These are phyloP conservation scores for Mallotus repandus DNA, from an alignment of 441 rosid species.

Conservation along the genomic window DNA sequence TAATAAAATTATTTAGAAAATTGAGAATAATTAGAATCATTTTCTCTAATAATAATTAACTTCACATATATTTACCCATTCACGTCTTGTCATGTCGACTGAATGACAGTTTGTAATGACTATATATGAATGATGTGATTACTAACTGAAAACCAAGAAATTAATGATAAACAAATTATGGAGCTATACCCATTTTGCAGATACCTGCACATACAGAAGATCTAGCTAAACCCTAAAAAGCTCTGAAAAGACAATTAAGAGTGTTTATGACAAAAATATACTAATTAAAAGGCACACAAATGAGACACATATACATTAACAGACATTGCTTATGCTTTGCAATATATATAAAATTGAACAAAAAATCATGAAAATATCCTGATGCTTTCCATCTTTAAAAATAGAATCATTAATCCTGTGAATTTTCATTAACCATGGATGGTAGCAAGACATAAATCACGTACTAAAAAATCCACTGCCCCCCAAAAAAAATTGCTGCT, in stretches of 20 bases:
- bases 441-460: background rate
- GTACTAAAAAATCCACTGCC: background rate
- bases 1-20: no score
- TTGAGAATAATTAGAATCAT: no score
- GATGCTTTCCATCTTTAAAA: no score
- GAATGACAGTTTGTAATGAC: background rate
- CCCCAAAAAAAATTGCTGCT: background rate
- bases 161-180: background rate
- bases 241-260: background rate
- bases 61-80: background rate
- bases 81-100: background rate
- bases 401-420: background rate
- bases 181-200: no score
- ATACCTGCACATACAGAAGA: background rate
- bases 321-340: background rate
- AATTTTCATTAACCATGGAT: background rate
- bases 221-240: slow-evolving; percentile 11
- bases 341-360: no score
- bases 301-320: background rate
- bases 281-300: background rate
- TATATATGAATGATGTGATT: background rate
- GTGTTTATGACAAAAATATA: background rate
- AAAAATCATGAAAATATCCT: background rate
- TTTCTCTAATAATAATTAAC: no score
- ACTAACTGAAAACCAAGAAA: background rate